These are phyloP conservation scores for Pilobolus umbonatus DNA, from an alignment of 192 early-diverging fungal species.

Conservation along the genomic window DNA sequence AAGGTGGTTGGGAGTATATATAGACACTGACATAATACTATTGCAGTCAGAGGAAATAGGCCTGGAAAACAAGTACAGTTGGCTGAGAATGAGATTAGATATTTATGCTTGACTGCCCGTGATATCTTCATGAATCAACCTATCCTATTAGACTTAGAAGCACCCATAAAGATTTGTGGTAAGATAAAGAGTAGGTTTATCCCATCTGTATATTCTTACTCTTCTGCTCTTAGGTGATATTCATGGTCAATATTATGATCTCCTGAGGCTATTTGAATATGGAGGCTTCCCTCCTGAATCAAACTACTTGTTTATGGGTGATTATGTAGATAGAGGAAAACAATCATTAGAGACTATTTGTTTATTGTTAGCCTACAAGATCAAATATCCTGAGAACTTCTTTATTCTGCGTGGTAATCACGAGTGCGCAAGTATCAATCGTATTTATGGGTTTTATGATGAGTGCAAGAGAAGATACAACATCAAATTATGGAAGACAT, in stretches of 20 bases:
- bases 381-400: slow-evolving; percentile 99
- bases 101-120: slow-evolving; percentile 86
- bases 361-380: slow-evolving; percentile 95
- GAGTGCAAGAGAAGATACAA: slow-evolving; percentile 96
- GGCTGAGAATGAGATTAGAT: slow-evolving; percentile 91
- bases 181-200: too few relatives aligned
- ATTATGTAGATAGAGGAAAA: slow-evolving; percentile 98
- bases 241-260: slow-evolving; percentile 97
- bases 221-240: slow-evolving; percentile 45
- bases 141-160: slow-evolving; percentile 88
- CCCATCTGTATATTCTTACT: too few relatives aligned
- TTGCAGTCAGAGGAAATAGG: slow-evolving; percentile 84
- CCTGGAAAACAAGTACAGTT: slow-evolving; percentile 97
- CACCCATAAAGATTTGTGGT: slow-evolving; percentile 96
- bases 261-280: slow-evolving; percentile 92
- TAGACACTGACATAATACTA: slow-evolving; percentile 5
- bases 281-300: slow-evolving; percentile 94
- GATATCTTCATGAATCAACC: slow-evolving; percentile 95
- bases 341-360: slow-evolving; percentile 98
- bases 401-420: slow-evolving; percentile 99
- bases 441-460: slow-evolving; percentile 97
- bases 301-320: slow-evolving; percentile 96
- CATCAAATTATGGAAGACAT: slow-evolving; percentile 99
- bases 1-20: not conserved
- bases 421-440: slow-evolving; percentile 80